These are phyloP conservation scores for Macrocybe gigantea DNA, from an alignment of 768 basidiomycete genomes.

Conservation along the genomic window DNA sequence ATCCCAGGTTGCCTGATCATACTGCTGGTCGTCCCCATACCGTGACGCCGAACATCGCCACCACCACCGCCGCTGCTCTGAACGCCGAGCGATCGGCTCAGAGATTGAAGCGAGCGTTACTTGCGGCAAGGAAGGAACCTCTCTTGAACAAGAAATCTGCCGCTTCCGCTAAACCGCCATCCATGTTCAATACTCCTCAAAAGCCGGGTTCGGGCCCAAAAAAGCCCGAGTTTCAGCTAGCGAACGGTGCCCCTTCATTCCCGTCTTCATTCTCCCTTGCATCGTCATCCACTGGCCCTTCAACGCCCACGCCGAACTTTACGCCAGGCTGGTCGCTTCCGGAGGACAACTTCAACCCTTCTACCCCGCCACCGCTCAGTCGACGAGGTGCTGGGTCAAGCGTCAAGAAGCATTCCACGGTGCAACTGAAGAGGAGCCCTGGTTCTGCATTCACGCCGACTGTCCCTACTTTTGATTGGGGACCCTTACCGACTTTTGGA, in stretches of 20 bases:
- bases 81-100: slow-evolving; percentile 75
- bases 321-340: slow-evolving; percentile 25
- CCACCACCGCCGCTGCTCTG: slow-evolving; percentile 73
- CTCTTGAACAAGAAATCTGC: slow-evolving; percentile 56
- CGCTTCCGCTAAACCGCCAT: slow-evolving; percentile 25
- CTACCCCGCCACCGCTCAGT: slow-evolving; percentile 19
- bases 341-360: slow-evolving; percentile 37
- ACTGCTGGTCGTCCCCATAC: slow-evolving; percentile 28
- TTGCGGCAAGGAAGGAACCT: slow-evolving; percentile 56
- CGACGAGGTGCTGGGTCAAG: slow-evolving; percentile 28
- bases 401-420: slow-evolving; percentile 32
- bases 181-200: slow-evolving; percentile 32
- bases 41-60: slow-evolving; percentile 61
- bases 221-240: not conserved
- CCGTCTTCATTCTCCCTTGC: slow-evolving; percentile 20
- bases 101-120: slow-evolving; percentile 61
- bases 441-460: slow-evolving; percentile 18
- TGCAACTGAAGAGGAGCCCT: slow-evolving; percentile 30
- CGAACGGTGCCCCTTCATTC: not conserved
- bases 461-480: slow-evolving; percentile 49
- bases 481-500: slow-evolving; percentile 45
- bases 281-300: slow-evolving; percentile 9
- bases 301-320: slow-evolving; percentile 4
- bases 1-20: slow-evolving; percentile 33
- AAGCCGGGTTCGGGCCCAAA: slow-evolving; percentile 5